Evolutionary conservation across 2,329 filamentous ascomycete genomes (phyloP).

Genomic region (Fusarium siculi): DNA sequence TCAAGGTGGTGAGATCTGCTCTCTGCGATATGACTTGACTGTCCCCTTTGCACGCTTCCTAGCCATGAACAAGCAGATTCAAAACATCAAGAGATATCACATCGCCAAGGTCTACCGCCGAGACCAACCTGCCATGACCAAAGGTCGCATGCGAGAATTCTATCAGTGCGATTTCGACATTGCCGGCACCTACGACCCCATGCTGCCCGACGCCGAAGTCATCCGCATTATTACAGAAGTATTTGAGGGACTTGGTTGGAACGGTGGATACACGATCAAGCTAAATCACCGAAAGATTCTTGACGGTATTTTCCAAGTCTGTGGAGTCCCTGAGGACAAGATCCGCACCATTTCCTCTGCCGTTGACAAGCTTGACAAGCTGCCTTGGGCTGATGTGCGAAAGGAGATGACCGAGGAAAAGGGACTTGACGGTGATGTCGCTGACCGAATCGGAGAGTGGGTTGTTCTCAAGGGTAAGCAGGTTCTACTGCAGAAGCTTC

Average conservation of each 20-base stretch:
- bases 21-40: conserved; percentile 86
- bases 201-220: conserved; percentile 93
- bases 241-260: conserved; percentile 82
- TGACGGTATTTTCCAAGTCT: conserved; percentile 91
- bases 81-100: conserved; percentile 92
- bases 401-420: conserved; percentile 96
- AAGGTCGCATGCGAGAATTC: conserved; percentile 94
- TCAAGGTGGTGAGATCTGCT: conserved; percentile 80
- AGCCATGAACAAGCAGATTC: conserved; percentile 86
- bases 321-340: conserved; percentile 87
- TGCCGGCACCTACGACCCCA: conserved; percentile 85
- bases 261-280: conserved; percentile 84
- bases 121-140: conserved; percentile 74
- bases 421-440: conserved; percentile 78
- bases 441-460: conserved; percentile 88
- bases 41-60: conserved; percentile 93
- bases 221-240: conserved; percentile 86
- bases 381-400: conserved; percentile 88
- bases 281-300: conserved; percentile 95
- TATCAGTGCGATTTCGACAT: conserved; percentile 99
- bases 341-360: conserved; percentile 90
- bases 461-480: conserved; percentile 80
- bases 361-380: conserved; percentile 95
- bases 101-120: conserved; percentile 82
- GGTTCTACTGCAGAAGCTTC: conserved; percentile 77